phyloP scores from a whole-genome alignment of 371 early-diverging fungal species.

The Zychaea mexicana region DNA sequence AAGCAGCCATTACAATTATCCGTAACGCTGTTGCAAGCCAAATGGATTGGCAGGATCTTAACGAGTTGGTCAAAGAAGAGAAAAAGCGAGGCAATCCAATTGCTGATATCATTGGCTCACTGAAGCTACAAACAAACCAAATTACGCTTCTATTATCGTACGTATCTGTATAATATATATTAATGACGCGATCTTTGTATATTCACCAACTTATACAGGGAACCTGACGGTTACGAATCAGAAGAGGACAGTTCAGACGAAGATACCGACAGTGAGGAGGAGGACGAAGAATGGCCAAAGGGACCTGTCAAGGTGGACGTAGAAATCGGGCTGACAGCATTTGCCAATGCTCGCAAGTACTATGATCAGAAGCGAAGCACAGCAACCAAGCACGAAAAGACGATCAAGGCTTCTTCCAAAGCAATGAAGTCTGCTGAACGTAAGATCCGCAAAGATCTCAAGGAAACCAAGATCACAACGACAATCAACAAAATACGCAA shows the following conservation, averaged over 20 bases:
- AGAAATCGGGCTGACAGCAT: constrained; percentile 85
- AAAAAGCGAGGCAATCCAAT: constrained; percentile 77
- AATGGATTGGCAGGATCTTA: constrained; percentile 96
- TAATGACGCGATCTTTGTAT: too few species aligned
- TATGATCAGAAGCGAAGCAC: constrained; percentile 86
- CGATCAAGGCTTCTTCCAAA: constrained; percentile 78
- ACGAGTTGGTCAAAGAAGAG: constrained; percentile 85
- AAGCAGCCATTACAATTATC: constrained; percentile 84
- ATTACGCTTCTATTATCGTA: constrained; percentile 63
- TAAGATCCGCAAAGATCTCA: constrained; percentile 84
- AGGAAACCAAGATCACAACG: constrained; percentile 72
- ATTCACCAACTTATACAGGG: background rate
- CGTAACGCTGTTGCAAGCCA: constrained; percentile 88
- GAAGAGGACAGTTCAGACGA: constrained; percentile 32
- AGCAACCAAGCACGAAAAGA: constrained; percentile 88
- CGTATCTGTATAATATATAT: too few species aligned
- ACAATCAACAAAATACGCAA: constrained; percentile 87
- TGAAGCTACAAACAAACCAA: constrained; percentile 78
- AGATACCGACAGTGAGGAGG: constrained; percentile 38
- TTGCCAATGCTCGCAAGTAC: constrained; percentile 91
- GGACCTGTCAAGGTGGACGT: constrained; percentile 70
- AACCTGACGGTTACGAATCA: constrained; percentile 30
- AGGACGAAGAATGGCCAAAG: constrained; percentile 24
- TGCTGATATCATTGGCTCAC: constrained; percentile 69
- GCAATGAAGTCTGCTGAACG: constrained; percentile 90